Evolutionary conservation across 805 yeast species (phyloP).

Genomic region (Wickerhamiella spandovensis): DNA sequence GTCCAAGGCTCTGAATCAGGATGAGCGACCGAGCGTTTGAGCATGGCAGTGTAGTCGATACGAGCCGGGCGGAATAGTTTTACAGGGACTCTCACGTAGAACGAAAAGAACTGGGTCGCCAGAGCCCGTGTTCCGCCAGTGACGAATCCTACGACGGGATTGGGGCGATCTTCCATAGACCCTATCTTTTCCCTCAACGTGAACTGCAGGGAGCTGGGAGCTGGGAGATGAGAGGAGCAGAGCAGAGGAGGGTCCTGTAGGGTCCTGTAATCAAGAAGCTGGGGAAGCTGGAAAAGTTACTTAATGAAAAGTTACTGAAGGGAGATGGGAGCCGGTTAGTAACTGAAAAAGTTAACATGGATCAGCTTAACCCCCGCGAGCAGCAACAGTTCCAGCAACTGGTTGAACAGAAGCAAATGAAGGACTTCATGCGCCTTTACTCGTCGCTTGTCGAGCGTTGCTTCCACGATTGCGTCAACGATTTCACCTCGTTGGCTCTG

Average conservation of each 20-base stretch:
- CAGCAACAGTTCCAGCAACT: conserved; percentile 93
- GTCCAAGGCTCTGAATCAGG: conserved; percentile 23
- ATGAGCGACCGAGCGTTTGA: conserved; percentile 17
- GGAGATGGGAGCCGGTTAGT: too few species aligned
- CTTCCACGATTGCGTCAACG: conserved; percentile 95
- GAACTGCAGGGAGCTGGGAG: not conserved
- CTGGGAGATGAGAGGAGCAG: not conserved
- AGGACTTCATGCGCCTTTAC: conserved; percentile 94
- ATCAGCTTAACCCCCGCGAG: conserved; percentile 85
- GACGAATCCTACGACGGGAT: conserved; percentile 51
- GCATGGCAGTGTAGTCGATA: conserved; percentile 54
- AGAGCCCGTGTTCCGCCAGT: conserved; percentile 81
- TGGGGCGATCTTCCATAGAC: conserved; percentile 4
- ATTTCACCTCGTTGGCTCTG: conserved; percentile 84
- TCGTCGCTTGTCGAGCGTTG: conserved; percentile 93
- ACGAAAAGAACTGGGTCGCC: conserved; percentile 60
- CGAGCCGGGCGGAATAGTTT: conserved; percentile 84
- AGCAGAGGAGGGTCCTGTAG: not conserved
- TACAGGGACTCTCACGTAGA: conserved; percentile 69
- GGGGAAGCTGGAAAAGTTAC: too few species aligned
- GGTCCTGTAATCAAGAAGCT: too few species aligned
- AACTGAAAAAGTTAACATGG: conserved; percentile 40
- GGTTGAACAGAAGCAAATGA: conserved; percentile 96
- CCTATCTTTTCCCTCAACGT: not conserved
- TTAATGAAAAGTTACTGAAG: too few species aligned